These are phyloP conservation scores for Lodderomyces beijingensis DNA, from an alignment of 1,139 yeast genomes.

Conservation along the genomic window DNA sequence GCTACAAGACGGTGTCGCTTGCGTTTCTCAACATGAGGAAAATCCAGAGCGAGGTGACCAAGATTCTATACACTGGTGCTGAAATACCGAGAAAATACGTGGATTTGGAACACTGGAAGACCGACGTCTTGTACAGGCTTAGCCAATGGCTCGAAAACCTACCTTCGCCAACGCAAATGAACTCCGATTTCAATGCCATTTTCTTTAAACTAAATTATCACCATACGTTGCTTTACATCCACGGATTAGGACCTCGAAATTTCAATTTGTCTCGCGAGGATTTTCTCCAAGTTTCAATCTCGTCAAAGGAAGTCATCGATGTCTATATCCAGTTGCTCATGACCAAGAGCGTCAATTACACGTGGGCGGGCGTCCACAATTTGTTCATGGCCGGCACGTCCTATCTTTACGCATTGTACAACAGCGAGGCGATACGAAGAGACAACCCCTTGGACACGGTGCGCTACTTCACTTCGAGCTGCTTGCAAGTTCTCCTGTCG, in stretches of 20 bases:
- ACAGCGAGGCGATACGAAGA: conserved; percentile 51
- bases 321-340: conserved; percentile 56
- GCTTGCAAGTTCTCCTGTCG: conserved; percentile 57
- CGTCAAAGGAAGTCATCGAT: conserved; percentile 63
- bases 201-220: conserved; percentile 73
- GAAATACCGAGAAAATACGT: conserved; percentile 63
- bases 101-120: conserved; percentile 58
- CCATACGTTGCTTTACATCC: conserved; percentile 67
- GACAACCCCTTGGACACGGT: conserved; percentile 49
- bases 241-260: conserved; percentile 74
- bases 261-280: conserved; percentile 52
- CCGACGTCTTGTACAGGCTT: conserved; percentile 45
- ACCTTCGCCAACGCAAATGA: conserved; percentile 61
- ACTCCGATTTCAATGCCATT: conserved; percentile 67
- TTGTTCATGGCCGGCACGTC: conserved; percentile 87
- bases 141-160: conserved; percentile 57
- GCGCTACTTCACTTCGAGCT: conserved; percentile 50
- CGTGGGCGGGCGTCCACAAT: conserved; percentile 93
- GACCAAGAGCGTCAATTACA: conserved; percentile 65
- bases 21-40: conserved; percentile 65
- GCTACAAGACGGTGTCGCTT: conserved; percentile 63
- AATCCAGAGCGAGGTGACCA: conserved; percentile 75
- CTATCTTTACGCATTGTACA: conserved; percentile 70
- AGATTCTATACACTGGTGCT: conserved; percentile 63
- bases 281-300: conserved; percentile 52